A percentile compares a stretch with the other conserved stretches of the same genome.
Conservation (phyloP, 2,329 filamentous ascomycete species). For the Neopestalotiopsis clavispora region DNA sequence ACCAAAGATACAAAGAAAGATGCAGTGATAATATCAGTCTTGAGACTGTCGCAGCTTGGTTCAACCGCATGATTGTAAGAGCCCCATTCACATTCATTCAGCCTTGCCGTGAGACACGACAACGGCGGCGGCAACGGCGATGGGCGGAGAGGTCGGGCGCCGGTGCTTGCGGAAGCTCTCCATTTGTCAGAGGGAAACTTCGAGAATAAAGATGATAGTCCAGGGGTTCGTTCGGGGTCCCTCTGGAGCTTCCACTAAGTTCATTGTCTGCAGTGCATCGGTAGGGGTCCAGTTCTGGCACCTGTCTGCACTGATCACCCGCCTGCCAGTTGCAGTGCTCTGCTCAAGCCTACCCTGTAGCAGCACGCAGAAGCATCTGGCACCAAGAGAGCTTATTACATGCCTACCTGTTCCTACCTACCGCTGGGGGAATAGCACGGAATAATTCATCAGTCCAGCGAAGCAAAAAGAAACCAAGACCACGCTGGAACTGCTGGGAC, state of each 20-base stretch:
- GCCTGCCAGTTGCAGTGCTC: no score
- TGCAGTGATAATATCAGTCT: not conserved
- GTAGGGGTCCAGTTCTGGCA: no score
- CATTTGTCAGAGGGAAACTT: slow-evolving; percentile 16
- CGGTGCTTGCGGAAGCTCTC: not conserved
- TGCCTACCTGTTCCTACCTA: no score
- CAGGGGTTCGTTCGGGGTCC: not conserved
- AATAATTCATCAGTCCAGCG: not conserved
- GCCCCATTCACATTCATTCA: not conserved
- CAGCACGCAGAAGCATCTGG: no score
- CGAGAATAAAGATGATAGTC: slow-evolving; percentile 3
- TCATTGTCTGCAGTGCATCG: no score
- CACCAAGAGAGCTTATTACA: no score
- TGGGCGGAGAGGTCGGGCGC: not conserved
- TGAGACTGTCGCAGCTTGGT: not conserved
- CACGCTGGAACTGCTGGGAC: not conserved
- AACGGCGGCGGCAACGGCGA: not conserved
- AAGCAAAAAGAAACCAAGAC: not conserved
- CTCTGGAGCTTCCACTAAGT: not conserved
- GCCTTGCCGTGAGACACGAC: not conserved
- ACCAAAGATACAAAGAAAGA: not conserved
- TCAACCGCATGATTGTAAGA: not conserved
- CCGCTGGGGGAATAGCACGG: no score
- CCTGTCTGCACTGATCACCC: no score
- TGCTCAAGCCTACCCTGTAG: no score